Evolutionary conservation across 2,329 filamentous ascomycete species (phyloP).

Genomic region (Fusarium secorum): DNA sequence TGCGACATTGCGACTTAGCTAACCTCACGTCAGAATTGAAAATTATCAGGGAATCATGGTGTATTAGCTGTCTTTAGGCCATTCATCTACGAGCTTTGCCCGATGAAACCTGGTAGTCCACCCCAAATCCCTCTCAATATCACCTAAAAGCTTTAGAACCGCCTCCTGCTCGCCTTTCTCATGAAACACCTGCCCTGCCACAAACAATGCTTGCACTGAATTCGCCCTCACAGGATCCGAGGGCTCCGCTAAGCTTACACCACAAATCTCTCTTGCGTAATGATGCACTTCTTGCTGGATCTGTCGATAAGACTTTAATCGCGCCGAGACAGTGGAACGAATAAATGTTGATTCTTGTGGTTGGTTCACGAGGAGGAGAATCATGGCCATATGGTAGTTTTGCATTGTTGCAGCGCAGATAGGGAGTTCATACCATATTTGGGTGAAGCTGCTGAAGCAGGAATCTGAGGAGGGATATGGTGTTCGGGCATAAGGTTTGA

Average conservation of each 20-base stretch:
- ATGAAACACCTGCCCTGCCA: constrained; percentile 37
- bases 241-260: constrained; percentile 30
- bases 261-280: constrained; percentile 36
- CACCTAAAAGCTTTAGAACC: constrained; percentile 62
- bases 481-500: constrained; percentile 24
- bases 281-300: constrained; percentile 23
- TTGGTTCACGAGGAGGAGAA: constrained; percentile 65
- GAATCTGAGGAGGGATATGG: background rate
- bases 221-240: constrained; percentile 31
- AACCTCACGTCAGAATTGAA: no score
- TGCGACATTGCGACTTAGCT: background rate
- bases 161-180: constrained; percentile 63
- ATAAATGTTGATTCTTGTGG: constrained; percentile 38
- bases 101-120: constrained; percentile 59
- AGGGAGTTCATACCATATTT: constrained; percentile 69
- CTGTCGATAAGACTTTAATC: constrained; percentile 28
- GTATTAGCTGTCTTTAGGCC: background rate
- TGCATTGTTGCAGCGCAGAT: constrained; percentile 73
- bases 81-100: constrained; percentile 31
- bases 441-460: constrained; percentile 48
- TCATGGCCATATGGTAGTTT: constrained; percentile 69
- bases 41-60: no score
- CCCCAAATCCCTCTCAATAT: constrained; percentile 68
- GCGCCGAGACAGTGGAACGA: constrained; percentile 34
- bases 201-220: constrained; percentile 36